Evolutionary conservation across 2,329 filamentous ascomycete genomes (phyloP), one percentile per base, ranked within the genome.

Genomic region (Lasiodiplodia sp.): DNA sequence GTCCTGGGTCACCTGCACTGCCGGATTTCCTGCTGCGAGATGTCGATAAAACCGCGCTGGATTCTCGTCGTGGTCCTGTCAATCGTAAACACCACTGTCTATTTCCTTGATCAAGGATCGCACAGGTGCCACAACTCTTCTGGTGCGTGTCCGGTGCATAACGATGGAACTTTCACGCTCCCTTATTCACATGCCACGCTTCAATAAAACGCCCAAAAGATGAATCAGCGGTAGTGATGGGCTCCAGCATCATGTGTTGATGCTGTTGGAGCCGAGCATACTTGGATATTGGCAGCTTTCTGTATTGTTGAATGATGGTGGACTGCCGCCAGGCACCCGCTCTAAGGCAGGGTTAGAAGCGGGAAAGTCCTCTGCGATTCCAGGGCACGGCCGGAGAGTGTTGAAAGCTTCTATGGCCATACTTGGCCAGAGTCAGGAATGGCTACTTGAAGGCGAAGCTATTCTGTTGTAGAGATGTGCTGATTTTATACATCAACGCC

Each of bases 181-280:
- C 8, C n/a, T 47, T 6, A 11, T 21, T 47, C 7, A 47, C n/a
- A 21, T 21, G 4, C 8, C 8, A 21, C 8, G 18, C n/a, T 21
- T 2, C n/a, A 11, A 4, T 0, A 8, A 4, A 7, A 6, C 18
- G 11, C 3, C 2, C n/a, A 21, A 3, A 8, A 21, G 3, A 6
- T 3, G 10, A 47, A 4, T 4, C 7, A 21, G 7, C 44, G n/a
- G 44, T 18, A 4, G 4, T 47, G 18, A 8, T 47, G 44, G 10
- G 18, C 7, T 47, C 21, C 44, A 11, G 44, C 44, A 47, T 47
- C 44, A 47, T 3, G 7, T 21, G 3, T 21, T n/a, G 21, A 21
- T 21, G n/a, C 7, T 21, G 44, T 8, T 21, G n/a, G 7, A 47
- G 6, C 44, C 31, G 7, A 47, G 3, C 10, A 40, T 14, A 40